Percentiles rank a stretch among this genome's conserved stretches.
Evolutionary conservation across 108 stramenopile genomes (phyloP).

Genomic region (Discostella stelligeroides): DNA sequence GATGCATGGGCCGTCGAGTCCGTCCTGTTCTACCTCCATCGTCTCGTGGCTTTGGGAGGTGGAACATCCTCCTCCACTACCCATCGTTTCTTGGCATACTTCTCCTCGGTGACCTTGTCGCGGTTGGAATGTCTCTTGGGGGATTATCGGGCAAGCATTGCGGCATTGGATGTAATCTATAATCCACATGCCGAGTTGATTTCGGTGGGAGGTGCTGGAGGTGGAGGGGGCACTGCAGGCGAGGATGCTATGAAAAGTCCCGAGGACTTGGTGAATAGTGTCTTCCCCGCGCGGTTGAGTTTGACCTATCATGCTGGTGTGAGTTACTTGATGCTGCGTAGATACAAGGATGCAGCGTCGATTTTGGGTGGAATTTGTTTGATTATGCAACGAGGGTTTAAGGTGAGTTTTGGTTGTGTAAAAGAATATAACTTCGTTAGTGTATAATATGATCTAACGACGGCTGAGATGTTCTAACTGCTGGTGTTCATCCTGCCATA

Average conservation of each 20-base stretch:
- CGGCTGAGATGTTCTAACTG: background rate
- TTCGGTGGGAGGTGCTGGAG: no score
- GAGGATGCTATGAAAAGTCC: conserved; percentile 62
- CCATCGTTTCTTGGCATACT: conserved; percentile 91
- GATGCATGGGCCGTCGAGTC: conserved; percentile 96
- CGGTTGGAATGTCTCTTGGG: conserved; percentile 96
- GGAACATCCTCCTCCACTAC: conserved; percentile 34
- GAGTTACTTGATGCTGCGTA: conserved; percentile 90
- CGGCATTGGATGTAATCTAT: conserved; percentile 68
- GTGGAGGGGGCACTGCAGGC: no score
- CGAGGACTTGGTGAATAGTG: conserved; percentile 66
- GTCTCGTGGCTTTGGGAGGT: conserved; percentile 79
- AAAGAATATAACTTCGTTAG: no score
- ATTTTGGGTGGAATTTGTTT: conserved; percentile 77
- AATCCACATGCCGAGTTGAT: conserved; percentile 35
- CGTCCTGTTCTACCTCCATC: conserved; percentile 89
- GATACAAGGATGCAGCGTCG: conserved; percentile 91
- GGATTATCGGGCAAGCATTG: conserved; percentile 87
- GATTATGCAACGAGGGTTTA: conserved; percentile 83
- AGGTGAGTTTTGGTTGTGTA: conserved; percentile 37
- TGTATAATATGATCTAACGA: no score
- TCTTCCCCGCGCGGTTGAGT: conserved; percentile 87
- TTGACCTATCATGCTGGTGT: conserved; percentile 95
- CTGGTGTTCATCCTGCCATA: background rate
- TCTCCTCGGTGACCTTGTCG: conserved; percentile 87